phyloP scores from a whole-genome alignment of 495 filamentous ascomycete species.

The Daldinia decipiens region DNA sequence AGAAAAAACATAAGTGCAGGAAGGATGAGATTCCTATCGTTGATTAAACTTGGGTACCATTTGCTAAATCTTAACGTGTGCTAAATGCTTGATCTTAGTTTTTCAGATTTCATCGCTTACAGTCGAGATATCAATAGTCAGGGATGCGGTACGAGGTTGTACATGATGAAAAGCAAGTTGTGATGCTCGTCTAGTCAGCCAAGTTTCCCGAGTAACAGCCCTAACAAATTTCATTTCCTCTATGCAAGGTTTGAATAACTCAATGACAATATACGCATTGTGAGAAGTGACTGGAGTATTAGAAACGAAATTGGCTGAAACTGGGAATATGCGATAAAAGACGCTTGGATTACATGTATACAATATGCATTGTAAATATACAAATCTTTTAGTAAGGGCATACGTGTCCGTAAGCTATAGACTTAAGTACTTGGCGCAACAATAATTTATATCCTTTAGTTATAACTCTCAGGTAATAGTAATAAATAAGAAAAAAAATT shows the following conservation, averaged over 20 bases:
- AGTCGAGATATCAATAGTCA: constrained; percentile 9
- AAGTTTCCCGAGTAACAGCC: not conserved
- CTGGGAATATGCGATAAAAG: not conserved
- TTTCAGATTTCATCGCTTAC: not conserved
- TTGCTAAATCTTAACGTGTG: too few species aligned
- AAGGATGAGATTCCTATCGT: not conserved
- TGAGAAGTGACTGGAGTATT: not conserved
- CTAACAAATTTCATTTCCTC: not conserved
- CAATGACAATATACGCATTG: not conserved
- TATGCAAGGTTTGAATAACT: not conserved
- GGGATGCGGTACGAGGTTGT: not conserved
- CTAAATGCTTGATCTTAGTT: constrained; percentile 8
- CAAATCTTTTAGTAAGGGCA: not conserved
- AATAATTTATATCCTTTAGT: not conserved
- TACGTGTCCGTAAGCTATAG: not conserved
- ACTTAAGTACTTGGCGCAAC: not conserved
- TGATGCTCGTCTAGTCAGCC: not conserved
- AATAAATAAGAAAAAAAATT: too few species aligned
- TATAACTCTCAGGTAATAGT: not conserved
- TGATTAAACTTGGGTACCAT: too few species aligned
- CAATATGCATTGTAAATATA: not conserved
- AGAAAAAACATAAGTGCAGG: too few species aligned
- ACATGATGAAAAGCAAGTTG: not conserved
- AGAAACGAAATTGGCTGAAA: not conserved
- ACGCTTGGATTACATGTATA: not conserved